A percentile compares a stretch with the other conserved stretches of the same genome.
Evolutionary conservation across 2,329 filamentous ascomycete species (phyloP).

Genomic region (Boeremia lycopersici): DNA sequence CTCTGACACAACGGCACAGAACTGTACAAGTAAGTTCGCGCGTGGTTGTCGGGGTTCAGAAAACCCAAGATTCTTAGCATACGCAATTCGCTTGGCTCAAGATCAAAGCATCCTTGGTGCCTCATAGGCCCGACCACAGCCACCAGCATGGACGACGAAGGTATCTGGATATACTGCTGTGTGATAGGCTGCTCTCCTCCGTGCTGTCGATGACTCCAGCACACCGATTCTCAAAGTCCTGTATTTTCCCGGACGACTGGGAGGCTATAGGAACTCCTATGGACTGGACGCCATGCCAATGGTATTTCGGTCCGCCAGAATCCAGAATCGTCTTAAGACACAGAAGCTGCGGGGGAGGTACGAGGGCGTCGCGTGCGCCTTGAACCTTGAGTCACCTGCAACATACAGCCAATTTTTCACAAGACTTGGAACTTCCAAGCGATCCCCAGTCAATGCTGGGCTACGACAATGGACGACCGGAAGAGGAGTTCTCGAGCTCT

Average conservation of each 20-base stretch:
- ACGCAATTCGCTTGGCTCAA: conserved; percentile 13
- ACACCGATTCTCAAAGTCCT: too few relatives aligned
- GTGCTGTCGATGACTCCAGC: background rate
- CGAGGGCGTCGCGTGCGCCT: background rate
- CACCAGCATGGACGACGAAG: background rate
- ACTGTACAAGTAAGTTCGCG: background rate
- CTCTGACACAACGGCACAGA: background rate
- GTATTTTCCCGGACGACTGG: too few relatives aligned
- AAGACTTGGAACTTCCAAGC: background rate
- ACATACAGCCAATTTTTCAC: background rate
- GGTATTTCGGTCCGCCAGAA: background rate
- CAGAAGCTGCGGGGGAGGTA: background rate
- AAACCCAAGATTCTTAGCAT: conserved; percentile 12
- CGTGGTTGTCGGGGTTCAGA: background rate
- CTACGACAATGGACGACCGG: background rate
- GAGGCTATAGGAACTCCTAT: too few relatives aligned
- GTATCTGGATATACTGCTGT: background rate
- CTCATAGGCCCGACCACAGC: background rate
- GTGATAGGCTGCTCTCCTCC: background rate
- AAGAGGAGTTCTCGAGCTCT: background rate
- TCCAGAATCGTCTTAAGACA: background rate
- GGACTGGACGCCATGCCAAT: background rate
- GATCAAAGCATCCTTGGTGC: conserved; percentile 1
- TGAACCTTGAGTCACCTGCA: background rate
- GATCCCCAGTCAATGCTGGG: background rate